Evolutionary conservation across 352 stramenopile species (phyloP).

Genomic region (Stephanocyclus meneghinianus): DNA sequence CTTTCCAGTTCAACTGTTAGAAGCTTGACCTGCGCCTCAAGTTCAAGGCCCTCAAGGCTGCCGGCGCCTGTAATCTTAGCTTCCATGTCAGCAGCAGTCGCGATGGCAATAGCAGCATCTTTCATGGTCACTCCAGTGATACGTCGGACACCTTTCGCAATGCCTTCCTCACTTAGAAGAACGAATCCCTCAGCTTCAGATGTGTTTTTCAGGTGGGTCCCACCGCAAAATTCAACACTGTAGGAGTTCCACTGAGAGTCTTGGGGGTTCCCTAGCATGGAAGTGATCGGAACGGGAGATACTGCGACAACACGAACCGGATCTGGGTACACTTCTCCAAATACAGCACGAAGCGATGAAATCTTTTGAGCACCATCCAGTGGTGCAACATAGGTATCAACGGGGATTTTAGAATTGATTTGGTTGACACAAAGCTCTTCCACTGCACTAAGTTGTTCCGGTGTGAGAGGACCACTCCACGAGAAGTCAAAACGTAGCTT

Average conservation of each 20-base stretch:
- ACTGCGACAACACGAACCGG: constrained; percentile 94
- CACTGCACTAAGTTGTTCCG: constrained; percentile 82
- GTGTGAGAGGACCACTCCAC: constrained; percentile 89
- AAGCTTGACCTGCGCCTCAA: constrained; percentile 75
- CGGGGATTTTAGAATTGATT: constrained; percentile 88
- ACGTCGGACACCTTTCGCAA: constrained; percentile 95
- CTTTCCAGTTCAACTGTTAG: constrained; percentile 65
- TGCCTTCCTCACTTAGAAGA: constrained; percentile 91
- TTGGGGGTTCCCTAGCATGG: constrained; percentile 88
- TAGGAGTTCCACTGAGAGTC: constrained; percentile 90
- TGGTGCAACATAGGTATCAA: constrained; percentile 90
- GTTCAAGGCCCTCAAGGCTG: constrained; percentile 73
- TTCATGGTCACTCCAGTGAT: constrained; percentile 92
- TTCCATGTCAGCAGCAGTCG: constrained; percentile 84
- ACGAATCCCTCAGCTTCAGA: constrained; percentile 91
- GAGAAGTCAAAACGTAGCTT: constrained; percentile 96
- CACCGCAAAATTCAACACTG: constrained; percentile 96
- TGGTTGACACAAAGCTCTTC: constrained; percentile 89
- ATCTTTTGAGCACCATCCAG: constrained; percentile 91
- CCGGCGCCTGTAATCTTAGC: constrained; percentile 70
- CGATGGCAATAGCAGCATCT: constrained; percentile 86
- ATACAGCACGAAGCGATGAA: constrained; percentile 90
- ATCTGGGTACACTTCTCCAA: constrained; percentile 96
- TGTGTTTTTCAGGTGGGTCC: constrained; percentile 95
- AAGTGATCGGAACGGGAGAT: constrained; percentile 80